A percentile compares a stretch with the other conserved stretches of the same genome.
These are phyloP conservation scores for Pseudozyma pruni DNA, from an alignment of 1,284 basidiomycete species.

Conservation along the genomic window DNA sequence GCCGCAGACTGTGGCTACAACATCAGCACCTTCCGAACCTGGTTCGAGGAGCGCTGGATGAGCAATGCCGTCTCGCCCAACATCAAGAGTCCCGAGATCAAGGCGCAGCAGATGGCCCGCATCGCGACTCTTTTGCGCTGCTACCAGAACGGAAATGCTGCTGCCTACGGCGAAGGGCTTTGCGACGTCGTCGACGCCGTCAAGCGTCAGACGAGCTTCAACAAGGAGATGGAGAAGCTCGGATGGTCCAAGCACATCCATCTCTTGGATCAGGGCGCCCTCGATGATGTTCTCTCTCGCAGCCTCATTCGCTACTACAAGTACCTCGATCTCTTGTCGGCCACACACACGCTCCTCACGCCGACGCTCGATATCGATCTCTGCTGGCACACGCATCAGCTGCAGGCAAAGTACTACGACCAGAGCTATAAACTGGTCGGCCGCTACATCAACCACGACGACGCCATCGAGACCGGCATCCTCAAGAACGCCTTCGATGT, in stretches of 20 bases:
- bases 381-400: conserved; percentile 59
- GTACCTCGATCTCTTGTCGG: conserved; percentile 41
- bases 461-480: conserved; percentile 53
- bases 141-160: conserved; percentile 42
- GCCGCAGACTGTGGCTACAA: conserved; percentile 25
- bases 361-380: conserved; percentile 62
- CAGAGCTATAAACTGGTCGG: conserved; percentile 44
- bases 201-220: conserved; percentile 45
- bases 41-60: conserved; percentile 28
- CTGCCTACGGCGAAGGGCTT: conserved; percentile 40
- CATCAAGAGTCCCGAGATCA: conserved; percentile 16
- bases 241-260: conserved; percentile 43
- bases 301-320: conserved; percentile 53
- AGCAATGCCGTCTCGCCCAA: conserved; percentile 18
- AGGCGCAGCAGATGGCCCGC: conserved; percentile 29
- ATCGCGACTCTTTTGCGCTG: conserved; percentile 33
- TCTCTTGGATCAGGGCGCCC: conserved; percentile 22
- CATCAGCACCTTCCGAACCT: conserved; percentile 24
- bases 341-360: conserved; percentile 21
- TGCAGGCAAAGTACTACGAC: conserved; percentile 34
- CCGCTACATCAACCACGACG: conserved; percentile 59
- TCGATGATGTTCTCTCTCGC: conserved; percentile 33
- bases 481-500: conserved; percentile 51
- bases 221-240: conserved; percentile 40
- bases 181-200: conserved; percentile 47